Percentiles rank a stretch among this genome's conserved stretches.
Conservation (phyloP, 169 alveolate genomes). For the Perkinsus marinus region DNA sequence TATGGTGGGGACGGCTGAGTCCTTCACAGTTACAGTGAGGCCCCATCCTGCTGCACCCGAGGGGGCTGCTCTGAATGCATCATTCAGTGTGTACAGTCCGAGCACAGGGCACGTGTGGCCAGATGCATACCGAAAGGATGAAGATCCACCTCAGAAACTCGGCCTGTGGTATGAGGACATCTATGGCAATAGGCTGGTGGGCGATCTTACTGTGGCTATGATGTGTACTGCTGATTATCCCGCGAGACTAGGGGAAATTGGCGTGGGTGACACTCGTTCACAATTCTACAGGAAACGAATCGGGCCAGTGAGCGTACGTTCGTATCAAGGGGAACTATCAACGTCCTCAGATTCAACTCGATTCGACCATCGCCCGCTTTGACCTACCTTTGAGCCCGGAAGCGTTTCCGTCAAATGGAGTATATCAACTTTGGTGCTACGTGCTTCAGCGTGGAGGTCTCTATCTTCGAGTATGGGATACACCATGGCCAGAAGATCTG, state of each 20-base stretch:
- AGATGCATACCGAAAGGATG: background rate
- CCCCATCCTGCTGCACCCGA: background rate
- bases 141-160: background rate
- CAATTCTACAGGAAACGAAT: background rate
- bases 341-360: background rate
- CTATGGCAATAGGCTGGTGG: background rate
- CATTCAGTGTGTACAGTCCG: background rate
- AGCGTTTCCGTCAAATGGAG: background rate
- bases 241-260: background rate
- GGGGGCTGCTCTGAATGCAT: background rate
- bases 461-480: background rate
- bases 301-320: background rate
- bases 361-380: background rate
- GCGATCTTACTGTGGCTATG: background rate
- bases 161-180: background rate
- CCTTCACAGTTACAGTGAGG: background rate
- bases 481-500: background rate
- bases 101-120: background rate
- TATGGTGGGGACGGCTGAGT: background rate
- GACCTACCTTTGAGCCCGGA: background rate
- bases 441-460: background rate
- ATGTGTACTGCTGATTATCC: background rate
- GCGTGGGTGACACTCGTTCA: background rate
- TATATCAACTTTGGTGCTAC: background rate
- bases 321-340: background rate